These are phyloP conservation scores for Annulohypoxylon stygium DNA, from an alignment of 495 filamentous ascomycete genomes.

Conservation along the genomic window DNA sequence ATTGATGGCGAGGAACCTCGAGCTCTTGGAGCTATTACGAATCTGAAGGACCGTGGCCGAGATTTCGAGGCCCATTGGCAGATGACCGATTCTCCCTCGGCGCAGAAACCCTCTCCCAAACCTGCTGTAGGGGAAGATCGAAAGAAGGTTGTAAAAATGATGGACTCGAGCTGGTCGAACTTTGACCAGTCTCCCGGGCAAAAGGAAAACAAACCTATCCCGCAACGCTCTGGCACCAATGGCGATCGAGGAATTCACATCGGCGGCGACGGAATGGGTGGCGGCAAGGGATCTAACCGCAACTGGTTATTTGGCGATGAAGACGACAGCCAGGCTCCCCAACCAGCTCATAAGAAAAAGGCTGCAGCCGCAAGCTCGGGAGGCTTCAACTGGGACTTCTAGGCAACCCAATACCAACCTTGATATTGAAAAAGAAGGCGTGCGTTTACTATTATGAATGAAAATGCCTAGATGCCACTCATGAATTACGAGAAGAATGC, in stretches of 20 bases:
- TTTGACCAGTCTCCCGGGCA: conserved; percentile 72
- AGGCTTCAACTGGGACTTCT: conserved; percentile 69
- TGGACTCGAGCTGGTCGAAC: conserved; percentile 74
- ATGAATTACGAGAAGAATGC: conserved; percentile 53
- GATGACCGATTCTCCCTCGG: conserved; percentile 71
- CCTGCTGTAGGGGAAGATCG: conserved; percentile 61
- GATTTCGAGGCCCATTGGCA: conserved; percentile 80
- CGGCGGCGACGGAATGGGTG: conserved; percentile 81
- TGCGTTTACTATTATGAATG: conserved; percentile 33
- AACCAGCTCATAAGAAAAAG: conserved; percentile 55
- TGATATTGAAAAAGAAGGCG: conserved; percentile 44
- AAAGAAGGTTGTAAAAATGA: conserved; percentile 72
- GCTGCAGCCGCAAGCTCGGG: conserved; percentile 50
- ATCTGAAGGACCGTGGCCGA: conserved; percentile 74
- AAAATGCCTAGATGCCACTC: conserved; percentile 48
- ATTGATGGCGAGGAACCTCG: conserved; percentile 46
- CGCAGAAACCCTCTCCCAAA: conserved; percentile 42
- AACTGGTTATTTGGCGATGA: conserved; percentile 73
- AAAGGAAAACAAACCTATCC: conserved; percentile 59
- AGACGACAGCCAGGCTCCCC: conserved; percentile 53
- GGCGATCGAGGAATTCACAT: conserved; percentile 66
- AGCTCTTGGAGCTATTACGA: conserved; percentile 71
- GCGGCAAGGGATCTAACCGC: conserved; percentile 70
- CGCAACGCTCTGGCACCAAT: conserved; percentile 45
- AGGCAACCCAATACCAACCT: conserved; percentile 50